Conservation (phyloP, 352 stramenopile species). For the Globisporangium splendens region DNA sequence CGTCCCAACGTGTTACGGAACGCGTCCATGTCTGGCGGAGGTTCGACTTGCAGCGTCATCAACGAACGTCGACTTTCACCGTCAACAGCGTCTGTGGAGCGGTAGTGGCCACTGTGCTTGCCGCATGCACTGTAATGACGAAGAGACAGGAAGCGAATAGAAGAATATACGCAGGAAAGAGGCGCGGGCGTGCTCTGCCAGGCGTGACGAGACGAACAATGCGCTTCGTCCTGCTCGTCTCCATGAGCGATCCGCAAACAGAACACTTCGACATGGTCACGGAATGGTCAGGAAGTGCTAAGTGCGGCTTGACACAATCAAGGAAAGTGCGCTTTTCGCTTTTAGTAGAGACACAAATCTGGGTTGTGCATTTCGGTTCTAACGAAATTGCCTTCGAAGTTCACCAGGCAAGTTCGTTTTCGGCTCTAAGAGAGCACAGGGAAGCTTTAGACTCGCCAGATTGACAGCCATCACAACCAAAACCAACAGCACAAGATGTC, state of each 20-base stretch:
- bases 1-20: constrained; percentile 48
- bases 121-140: neutral
- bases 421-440: neutral
- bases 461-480: neutral
- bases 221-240: neutral
- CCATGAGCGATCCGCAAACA: neutral
- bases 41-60: constrained; percentile 8
- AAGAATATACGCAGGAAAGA: neutral
- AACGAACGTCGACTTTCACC: constrained; percentile 14
- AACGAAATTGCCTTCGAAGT: neutral
- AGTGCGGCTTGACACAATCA: too few relatives aligned
- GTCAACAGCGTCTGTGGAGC: constrained; percentile 6
- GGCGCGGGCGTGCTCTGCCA: neutral
- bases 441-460: neutral
- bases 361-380: neutral
- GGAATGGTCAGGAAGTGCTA: too few relatives aligned
- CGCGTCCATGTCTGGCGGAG: constrained; percentile 5
- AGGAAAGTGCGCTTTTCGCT: too few relatives aligned
- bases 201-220: neutral
- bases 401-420: neutral
- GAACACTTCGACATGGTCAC: too few relatives aligned
- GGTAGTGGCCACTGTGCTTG: neutral
- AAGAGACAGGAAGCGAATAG: neutral
- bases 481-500: neutral
- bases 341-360: too few relatives aligned